Percentiles rank a stretch among this genome's conserved stretches.
Evolutionary conservation across 495 filamentous ascomycete species (phyloP).

Genomic region (Penicillium paxilli): DNA sequence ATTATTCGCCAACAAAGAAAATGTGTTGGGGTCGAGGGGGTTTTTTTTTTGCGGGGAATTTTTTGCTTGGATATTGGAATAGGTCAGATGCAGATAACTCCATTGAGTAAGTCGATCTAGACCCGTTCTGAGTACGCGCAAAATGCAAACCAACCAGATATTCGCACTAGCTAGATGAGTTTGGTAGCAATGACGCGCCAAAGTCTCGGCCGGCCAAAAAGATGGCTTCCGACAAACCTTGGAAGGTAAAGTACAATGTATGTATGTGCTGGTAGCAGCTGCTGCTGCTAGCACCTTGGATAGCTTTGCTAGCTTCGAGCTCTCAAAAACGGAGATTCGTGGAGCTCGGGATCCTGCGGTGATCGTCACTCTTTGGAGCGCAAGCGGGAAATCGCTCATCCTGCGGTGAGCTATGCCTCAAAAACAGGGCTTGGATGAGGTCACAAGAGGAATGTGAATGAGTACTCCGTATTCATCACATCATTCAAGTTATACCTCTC

Average conservation of each 20-base stretch:
- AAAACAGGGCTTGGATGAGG: background rate
- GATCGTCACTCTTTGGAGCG: constrained; percentile 1
- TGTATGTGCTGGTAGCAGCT: too few species aligned
- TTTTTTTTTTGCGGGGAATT: background rate
- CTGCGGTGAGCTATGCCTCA: constrained; percentile 2
- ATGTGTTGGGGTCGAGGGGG: background rate
- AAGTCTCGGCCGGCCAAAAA: too few species aligned
- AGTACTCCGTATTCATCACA: background rate
- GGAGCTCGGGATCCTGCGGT: background rate
- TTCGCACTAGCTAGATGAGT: too few species aligned
- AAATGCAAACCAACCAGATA: too few species aligned
- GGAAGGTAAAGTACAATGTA: too few species aligned
- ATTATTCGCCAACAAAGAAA: background rate
- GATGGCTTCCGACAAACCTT: too few species aligned
- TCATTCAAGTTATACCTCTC: too few species aligned
- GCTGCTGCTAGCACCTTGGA: background rate
- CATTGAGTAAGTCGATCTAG: too few species aligned
- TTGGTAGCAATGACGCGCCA: too few species aligned
- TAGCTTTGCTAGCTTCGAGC: too few species aligned
- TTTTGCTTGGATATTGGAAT: background rate
- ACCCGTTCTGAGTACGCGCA: too few species aligned
- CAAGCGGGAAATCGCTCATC: background rate
- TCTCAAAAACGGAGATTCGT: constrained; percentile 1
- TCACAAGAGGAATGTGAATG: background rate
- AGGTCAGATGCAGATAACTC: background rate